These are phyloP conservation scores for Neonectria ditissima DNA, from an alignment of 2,329 filamentous ascomycete species.

Conservation along the genomic window DNA sequence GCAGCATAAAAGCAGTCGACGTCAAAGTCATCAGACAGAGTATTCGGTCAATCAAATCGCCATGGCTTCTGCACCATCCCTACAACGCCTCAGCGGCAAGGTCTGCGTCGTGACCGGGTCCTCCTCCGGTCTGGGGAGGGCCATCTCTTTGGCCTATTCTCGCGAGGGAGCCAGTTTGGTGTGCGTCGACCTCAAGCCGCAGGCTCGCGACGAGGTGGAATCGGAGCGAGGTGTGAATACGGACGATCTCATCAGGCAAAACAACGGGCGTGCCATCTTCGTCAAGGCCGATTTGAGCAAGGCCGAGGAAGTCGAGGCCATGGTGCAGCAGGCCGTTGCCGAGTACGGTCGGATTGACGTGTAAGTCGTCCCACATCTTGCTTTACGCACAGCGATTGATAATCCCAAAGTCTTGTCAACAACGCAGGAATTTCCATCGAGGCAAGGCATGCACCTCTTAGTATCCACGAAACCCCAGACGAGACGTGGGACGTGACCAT, in stretches of 20 bases:
- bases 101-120: conserved; percentile 60
- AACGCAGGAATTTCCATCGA: conserved; percentile 58
- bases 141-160: conserved; percentile 58
- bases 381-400: conserved; percentile 2
- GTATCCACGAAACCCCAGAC: conserved; percentile 60
- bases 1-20: not conserved
- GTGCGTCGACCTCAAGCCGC: conserved; percentile 54
- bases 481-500: conserved; percentile 58
- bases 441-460: conserved; percentile 47
- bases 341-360: conserved; percentile 40
- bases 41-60: not conserved
- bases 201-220: conserved; percentile 42
- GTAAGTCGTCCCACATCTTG: conserved; percentile 45
- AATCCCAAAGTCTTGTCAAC: conserved; percentile 48
- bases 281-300: conserved; percentile 57
- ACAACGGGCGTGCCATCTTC: conserved; percentile 55
- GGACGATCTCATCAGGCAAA: conserved; percentile 49
- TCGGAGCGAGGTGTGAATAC: conserved; percentile 46
- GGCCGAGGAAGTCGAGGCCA: conserved; percentile 49
- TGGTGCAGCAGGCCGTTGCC: conserved; percentile 46
- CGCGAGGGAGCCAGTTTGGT: conserved; percentile 56
- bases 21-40: not conserved
- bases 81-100: conserved; percentile 31
- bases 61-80: conserved; percentile 3
- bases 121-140: conserved; percentile 59